These are phyloP conservation scores for Alternaria atra DNA, from an alignment of 2,329 filamentous ascomycete species.

Conservation along the genomic window DNA sequence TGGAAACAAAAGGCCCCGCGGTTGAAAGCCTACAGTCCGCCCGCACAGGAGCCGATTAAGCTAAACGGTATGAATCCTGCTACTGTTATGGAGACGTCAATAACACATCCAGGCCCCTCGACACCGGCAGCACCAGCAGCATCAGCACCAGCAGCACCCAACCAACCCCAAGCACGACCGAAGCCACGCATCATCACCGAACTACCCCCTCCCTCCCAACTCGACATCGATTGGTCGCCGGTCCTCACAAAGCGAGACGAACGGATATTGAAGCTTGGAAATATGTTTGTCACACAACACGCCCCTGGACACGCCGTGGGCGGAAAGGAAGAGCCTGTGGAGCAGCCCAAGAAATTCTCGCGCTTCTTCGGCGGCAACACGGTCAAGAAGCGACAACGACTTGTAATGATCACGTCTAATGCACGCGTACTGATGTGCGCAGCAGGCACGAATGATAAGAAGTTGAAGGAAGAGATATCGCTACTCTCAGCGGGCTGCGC, in stretches of 20 bases:
- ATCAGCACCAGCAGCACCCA: constrained; percentile 24
- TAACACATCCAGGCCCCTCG: constrained; percentile 42
- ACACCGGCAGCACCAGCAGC: constrained; percentile 27
- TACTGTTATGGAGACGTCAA: constrained; percentile 13
- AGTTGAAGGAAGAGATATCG: constrained; percentile 91
- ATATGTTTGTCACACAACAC: constrained; percentile 83
- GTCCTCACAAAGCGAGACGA: constrained; percentile 91
- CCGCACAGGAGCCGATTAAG: constrained; percentile 72
- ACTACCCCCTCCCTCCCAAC: constrained; percentile 69
- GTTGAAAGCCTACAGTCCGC: constrained; percentile 83
- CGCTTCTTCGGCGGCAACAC: constrained; percentile 92
- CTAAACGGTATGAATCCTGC: constrained; percentile 52
- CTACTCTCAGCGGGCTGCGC: constrained; percentile 76
- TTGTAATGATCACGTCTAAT: constrained; percentile 95
- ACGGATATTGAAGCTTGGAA: constrained; percentile 91
- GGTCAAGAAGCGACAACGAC: constrained; percentile 88
- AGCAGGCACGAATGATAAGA: constrained; percentile 93
- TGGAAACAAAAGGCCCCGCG: constrained; percentile 93
- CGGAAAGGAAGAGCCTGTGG: constrained; percentile 70
- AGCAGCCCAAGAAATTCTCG: constrained; percentile 82
- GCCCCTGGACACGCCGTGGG: constrained; percentile 79
- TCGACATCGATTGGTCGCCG: constrained; percentile 82
- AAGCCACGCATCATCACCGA: constrained; percentile 86
- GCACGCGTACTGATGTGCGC: constrained; percentile 90
- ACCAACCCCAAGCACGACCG: constrained; percentile 56